phyloP scores from a whole-genome alignment of 805 yeast species.

The Zygosaccharomyces gambellarensis region DNA sequence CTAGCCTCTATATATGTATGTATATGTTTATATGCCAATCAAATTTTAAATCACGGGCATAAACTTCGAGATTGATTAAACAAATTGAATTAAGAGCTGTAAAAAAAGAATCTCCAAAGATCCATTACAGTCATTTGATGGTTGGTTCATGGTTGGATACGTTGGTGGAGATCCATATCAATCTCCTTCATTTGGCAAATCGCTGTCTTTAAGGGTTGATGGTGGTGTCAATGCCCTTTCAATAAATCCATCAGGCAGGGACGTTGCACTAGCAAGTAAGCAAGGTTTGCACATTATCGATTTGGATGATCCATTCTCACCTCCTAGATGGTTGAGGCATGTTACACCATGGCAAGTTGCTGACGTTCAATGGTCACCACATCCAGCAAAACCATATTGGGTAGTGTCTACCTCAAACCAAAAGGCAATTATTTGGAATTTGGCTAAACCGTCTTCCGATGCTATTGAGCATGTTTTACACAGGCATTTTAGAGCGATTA shows the following conservation, averaged over 20 bases:
- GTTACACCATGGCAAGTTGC: slow-evolving; percentile 97
- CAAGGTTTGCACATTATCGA: slow-evolving; percentile 87
- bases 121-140: background rate
- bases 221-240: slow-evolving; percentile 91
- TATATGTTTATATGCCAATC: background rate
- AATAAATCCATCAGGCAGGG: slow-evolving; percentile 83
- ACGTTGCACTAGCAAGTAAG: slow-evolving; percentile 80
- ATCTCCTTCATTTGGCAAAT: slow-evolving; percentile 69
- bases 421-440: slow-evolving; percentile 91
- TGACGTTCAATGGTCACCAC: slow-evolving; percentile 98
- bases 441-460: slow-evolving; percentile 58
- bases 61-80: background rate
- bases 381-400: slow-evolving; percentile 78
- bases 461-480: slow-evolving; percentile 88
- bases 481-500: slow-evolving; percentile 87
- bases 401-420: slow-evolving; percentile 92
- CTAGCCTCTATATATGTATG: background rate
- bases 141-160: slow-evolving; percentile 10
- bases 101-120: background rate
- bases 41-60: background rate
- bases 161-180: slow-evolving; percentile 33
- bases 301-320: slow-evolving; percentile 89
- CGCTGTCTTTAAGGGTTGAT: slow-evolving; percentile 80
- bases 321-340: slow-evolving; percentile 92
- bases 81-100: background rate